Evolutionary conservation across 257 asterid genomes (phyloP).

Genomic region (Euphrasia confusa): DNA sequence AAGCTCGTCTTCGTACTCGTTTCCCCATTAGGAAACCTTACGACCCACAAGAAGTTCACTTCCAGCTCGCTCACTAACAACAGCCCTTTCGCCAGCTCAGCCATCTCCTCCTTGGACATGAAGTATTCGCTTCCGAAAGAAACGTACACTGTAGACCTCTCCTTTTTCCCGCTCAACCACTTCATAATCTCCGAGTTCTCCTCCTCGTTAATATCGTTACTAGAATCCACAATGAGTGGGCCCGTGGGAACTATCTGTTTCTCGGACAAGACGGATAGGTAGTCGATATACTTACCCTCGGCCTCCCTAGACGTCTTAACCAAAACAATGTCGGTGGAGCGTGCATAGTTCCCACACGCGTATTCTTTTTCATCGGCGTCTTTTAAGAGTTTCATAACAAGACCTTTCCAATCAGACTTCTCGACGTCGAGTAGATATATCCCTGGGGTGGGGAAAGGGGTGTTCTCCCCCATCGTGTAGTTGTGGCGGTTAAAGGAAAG

Average conservation of each 20-base stretch:
- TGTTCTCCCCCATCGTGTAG: conserved; percentile 4
- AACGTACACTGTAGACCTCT: conserved; percentile 26
- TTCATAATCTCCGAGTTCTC: conserved; percentile 20
- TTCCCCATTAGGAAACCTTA: conserved; percentile 27
- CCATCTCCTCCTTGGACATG: conserved; percentile 26
- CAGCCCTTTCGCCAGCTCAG: conserved; percentile 28
- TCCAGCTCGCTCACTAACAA: conserved; percentile 10
- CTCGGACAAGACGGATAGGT: conserved; percentile 27
- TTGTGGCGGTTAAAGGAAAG: conserved; percentile 22
- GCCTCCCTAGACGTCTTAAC: conserved; percentile 24
- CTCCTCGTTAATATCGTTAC: background rate
- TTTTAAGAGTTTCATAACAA: background rate
- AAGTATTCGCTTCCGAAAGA: conserved; percentile 40
- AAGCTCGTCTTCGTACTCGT: too few relatives aligned
- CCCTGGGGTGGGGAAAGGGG: conserved; percentile 26
- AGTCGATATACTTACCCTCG: conserved; percentile 31
- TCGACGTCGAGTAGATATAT: conserved; percentile 19
- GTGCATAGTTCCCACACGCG: conserved; percentile 13
- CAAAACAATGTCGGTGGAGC: conserved; percentile 24
- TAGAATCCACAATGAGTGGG: conserved; percentile 25
- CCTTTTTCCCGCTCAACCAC: conserved; percentile 29
- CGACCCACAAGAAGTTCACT: conserved; percentile 33
- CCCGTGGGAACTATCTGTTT: conserved; percentile 28
- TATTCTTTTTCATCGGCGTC: conserved; percentile 23
- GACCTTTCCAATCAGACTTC: background rate